Evolutionary conservation across 495 filamentous ascomycete genomes (phyloP).

Genomic region (Endocarpon pusillum): DNA sequence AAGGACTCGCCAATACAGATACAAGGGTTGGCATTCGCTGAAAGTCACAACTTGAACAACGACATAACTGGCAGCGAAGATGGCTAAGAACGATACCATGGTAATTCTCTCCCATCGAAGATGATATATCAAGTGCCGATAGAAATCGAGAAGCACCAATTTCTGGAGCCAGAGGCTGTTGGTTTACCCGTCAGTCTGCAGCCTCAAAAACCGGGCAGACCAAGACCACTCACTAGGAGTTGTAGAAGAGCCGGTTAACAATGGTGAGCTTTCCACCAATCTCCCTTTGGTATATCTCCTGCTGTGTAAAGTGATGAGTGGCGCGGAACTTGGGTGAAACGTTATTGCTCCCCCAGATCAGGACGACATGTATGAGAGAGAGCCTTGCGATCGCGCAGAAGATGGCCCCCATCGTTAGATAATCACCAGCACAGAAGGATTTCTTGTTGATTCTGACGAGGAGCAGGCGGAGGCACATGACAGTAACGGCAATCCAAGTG

Average conservation of each 20-base stretch:
- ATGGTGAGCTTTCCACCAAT: constrained; percentile 18
- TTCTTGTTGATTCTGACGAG: constrained; percentile 12
- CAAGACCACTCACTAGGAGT: constrained; percentile 15
- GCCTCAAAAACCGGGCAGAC: not conserved
- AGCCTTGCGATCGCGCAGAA: constrained; percentile 12
- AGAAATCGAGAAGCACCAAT: constrained; percentile 23
- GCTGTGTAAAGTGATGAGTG: constrained; percentile 10
- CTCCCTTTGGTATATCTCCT: constrained; percentile 17
- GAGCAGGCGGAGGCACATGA: constrained; percentile 13
- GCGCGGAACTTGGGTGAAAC: constrained; percentile 8
- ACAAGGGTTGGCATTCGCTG: constrained; percentile 26
- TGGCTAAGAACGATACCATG: constrained; percentile 16
- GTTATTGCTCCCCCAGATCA: constrained; percentile 22
- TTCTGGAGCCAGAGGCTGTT: constrained; percentile 27
- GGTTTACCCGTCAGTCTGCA: not conserved
- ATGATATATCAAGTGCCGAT: constrained; percentile 20
- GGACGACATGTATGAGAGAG: constrained; percentile 17
- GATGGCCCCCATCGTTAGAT: constrained; percentile 14
- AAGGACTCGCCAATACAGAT: constrained; percentile 25
- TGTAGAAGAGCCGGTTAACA: constrained; percentile 16
- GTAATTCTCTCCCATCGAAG: constrained; percentile 18
- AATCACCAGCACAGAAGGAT: constrained; percentile 14
- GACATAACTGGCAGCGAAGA: constrained; percentile 19
- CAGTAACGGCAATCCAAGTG: constrained; percentile 11
- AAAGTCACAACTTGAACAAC: constrained; percentile 22